Conservation (phyloP, 345 rosid genomes). For the Boechera stricta region DNA sequence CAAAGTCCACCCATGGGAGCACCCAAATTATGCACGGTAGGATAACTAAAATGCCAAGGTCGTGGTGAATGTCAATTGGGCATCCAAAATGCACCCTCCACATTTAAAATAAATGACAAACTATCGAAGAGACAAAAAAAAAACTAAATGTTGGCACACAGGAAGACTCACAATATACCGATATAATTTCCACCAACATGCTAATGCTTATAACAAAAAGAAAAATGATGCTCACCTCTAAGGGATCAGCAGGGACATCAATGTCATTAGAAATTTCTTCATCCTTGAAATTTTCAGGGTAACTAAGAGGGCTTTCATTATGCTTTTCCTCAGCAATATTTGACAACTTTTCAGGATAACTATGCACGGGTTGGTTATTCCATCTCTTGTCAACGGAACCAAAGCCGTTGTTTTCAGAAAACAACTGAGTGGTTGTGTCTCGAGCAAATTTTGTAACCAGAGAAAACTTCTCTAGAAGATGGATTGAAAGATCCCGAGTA, state of each 20-base stretch:
- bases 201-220: slow-evolving; percentile 26
- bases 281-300: slow-evolving; percentile 28
- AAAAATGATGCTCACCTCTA: slow-evolving; percentile 59
- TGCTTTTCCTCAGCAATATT: slow-evolving; percentile 52
- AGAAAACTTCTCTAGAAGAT: slow-evolving; percentile 90
- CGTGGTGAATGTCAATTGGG: background rate
- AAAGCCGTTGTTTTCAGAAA: slow-evolving; percentile 73
- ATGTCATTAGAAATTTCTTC: slow-evolving; percentile 23
- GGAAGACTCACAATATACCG: background rate
- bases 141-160: background rate
- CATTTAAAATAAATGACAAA: slow-evolving; percentile 9
- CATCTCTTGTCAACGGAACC: slow-evolving; percentile 65
- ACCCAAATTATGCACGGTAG: background rate
- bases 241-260: slow-evolving; percentile 75
- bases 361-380: slow-evolving; percentile 49
- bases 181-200: background rate
- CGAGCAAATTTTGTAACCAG: slow-evolving; percentile 94
- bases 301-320: slow-evolving; percentile 44
- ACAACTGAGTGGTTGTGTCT: slow-evolving; percentile 87
- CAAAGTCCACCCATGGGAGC: slow-evolving; percentile 24
- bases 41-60: slow-evolving; percentile 12
- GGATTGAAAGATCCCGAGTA: slow-evolving; percentile 87
- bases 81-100: background rate
- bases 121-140: slow-evolving; percentile 2
- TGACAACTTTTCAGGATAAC: slow-evolving; percentile 49